Base-by-base conservation (phyloP, 2,329 filamentous ascomycete species). In the Sporothrix curviconia region DNA sequence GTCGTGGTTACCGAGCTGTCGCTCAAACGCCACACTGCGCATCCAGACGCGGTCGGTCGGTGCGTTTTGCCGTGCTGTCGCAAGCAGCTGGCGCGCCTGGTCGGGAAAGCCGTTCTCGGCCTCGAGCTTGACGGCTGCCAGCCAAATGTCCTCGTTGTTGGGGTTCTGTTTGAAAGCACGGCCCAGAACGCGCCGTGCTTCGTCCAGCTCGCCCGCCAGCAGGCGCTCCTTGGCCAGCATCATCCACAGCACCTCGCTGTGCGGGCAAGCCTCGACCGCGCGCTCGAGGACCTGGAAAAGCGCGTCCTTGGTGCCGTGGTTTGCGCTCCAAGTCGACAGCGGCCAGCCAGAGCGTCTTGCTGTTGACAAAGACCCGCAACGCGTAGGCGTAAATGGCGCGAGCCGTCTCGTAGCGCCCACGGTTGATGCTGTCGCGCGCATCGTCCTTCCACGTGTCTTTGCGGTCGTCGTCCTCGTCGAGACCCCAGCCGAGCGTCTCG, bases 361-460 rank as follows among this genome's bases (percentile, higher is more conserved):
- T 92, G 65, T 87, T 94, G 64, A 89, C 84, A 69, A 99, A 99
- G 2, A 96, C 84, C 17, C 91, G 87, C 42, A 96, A 78, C 0
- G 91, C 87, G 69, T 96, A 95, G 2, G 89, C 89, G 66, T 95
- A 95, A 54, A 99, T 96, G 5, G 95, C 92, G 56, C 92, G 80
- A 1, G 94, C 92, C 1, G 94, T 97, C 69, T 91, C 90, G 67
- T 91, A 96, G 66, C 81, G 88, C 43, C 89, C 92, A 59, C 91
- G 80, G 59, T 84, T 85, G 67, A 91, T 92, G 66, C 89, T 90
- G 15, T 82, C 79, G 67, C 87, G 90, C 0, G 92, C 92, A 68
- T 99, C 95, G 64, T 96, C 90, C 76, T 92, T 86, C 91, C 92
- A 99, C 14, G 91, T 90, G 63, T 96, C 90, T 70, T 95, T 95